phyloP scores from a whole-genome alignment of 2,329 filamentous ascomycete genomes.

The Bisporella sp. region DNA sequence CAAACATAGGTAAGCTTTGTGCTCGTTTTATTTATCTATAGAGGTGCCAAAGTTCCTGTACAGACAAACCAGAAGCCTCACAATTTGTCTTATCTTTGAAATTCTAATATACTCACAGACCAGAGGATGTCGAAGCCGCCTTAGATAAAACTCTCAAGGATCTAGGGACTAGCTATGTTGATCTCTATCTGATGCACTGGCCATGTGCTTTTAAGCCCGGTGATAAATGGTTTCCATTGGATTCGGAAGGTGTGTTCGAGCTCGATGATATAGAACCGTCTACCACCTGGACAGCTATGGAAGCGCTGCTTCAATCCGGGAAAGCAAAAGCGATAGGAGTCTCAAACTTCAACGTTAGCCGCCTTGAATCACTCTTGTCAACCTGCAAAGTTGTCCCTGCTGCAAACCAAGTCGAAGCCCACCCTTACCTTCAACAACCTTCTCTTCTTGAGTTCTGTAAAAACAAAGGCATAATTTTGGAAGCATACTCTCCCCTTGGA shows the following conservation, averaged over 20 bases:
- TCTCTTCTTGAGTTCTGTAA: constrained; percentile 44
- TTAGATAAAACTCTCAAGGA: constrained; percentile 42
- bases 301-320: constrained; percentile 53
- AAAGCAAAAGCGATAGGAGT: constrained; percentile 45
- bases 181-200: constrained; percentile 53
- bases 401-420: constrained; percentile 54
- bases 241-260: constrained; percentile 59
- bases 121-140: constrained; percentile 35
- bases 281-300: constrained; percentile 72
- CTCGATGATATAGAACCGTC: constrained; percentile 52
- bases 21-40: too few species aligned
- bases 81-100: too few species aligned
- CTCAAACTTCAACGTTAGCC: constrained; percentile 28
- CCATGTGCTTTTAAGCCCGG: constrained; percentile 36
- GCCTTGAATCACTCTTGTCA: constrained; percentile 29
- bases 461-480: constrained; percentile 42
- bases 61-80: too few species aligned
- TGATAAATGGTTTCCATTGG: background rate
- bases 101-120: constrained; percentile 12
- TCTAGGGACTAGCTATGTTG: constrained; percentile 44
- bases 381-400: constrained; percentile 41
- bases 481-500: constrained; percentile 49
- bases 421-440: constrained; percentile 49
- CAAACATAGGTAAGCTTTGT: constrained; percentile 10
- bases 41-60: too few species aligned